Evolutionary conservation across 1,139 yeast genomes (phyloP), one percentile per base, ranked within the genome.

Genomic region (Lizanozyma gosingica): DNA sequence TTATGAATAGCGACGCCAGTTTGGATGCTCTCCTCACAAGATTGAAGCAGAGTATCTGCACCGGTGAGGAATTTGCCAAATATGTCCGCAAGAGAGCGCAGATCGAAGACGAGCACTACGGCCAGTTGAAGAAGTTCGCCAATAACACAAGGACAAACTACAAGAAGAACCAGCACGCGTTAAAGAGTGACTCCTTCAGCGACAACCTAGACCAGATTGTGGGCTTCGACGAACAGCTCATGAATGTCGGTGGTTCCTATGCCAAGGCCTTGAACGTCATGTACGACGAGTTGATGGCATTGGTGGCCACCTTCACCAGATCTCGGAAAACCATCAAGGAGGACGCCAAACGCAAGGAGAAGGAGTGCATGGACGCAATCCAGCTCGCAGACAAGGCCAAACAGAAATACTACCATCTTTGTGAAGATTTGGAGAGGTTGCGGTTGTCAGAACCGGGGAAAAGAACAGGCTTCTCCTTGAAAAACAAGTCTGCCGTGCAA

Each of bases 351-450:
- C 70, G 85, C 37, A 78, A 82, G 50, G 98, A 92, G 54, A 86
- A 83, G 55, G 94, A 83, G 43, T 88, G 90, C 37, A 56, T 70
- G 9, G 97, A 92, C 45, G 79, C 96, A 2, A 88, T 90, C 40
- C 65, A 71, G 40, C 74, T 78, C 35, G 96, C 95, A 1, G 96
- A 87, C 46, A 88, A 90, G 73, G 94, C 97, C 8, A 86, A 83
- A 58, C 67, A 73, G 40, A 86, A 83, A 56, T 90, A 90, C 58
- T 78, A 76, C 55, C 80, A 85, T 43, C 65, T 87, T 33, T 87
- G 96, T 55, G 85, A 81, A 42, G 97, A 92, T 52, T 75, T 87
- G 60, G 97, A 92, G 50, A 81, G 83, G 50, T 73, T 88, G 41
- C 78, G 83, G 52, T 76, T 81, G 40, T 73, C 83, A 0, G 97